Evolutionary conservation across 768 basidiomycete genomes (phyloP), one percentile per base, ranked within the genome.

Genomic region (Panellus pusillus): DNA sequence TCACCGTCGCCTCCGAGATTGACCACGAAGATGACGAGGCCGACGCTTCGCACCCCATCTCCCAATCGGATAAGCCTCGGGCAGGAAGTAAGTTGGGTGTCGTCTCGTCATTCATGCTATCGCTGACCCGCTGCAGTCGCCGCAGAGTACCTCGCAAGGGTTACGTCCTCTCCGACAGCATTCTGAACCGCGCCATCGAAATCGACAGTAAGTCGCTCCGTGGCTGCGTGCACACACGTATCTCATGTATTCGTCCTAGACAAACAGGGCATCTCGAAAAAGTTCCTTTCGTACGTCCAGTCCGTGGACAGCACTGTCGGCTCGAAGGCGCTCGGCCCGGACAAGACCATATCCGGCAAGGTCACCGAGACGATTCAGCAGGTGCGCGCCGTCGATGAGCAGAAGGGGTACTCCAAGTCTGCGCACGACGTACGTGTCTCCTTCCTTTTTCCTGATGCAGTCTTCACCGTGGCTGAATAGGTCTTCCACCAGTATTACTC

Each of bases 141-240:
- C 24, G 95, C 96, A 27, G 96, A 98, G 69, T 93, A 95, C 70
- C 81, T 99, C 41, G 93, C 96, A 1, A 82, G 65, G 97, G 96
- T 1, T 98, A 98, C 72, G 64, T 65, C 46, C 79, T 98, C 24
- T 83, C 85, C 15, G 95, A 98, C 66, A 66, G 76, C 44, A 80
- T 94, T 61, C 76, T 98, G 42, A 77, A 88, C 61, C 80, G 80
- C 44, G 88, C 91, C 43, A 91, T 93, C 61, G 88, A 91, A 32
- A 73, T 90, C n/a, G 89, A 91, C 65, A 72, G 85, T 87, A 57
- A 55, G 74, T 58, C 9, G 9, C 20, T 11, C 19, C 9, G 6
- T 24, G 24, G 24, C 24, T 24, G 24, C 24, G 24, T 24, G 39
- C 11, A 44, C 12, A 45, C 44, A 47, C 13, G 18, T 27, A 11